A percentile compares a stretch with the other conserved stretches of the same genome.
These are phyloP conservation scores for Paracamarosporium sp. DNA, from an alignment of 2,329 filamentous ascomycete species.

Conservation along the genomic window DNA sequence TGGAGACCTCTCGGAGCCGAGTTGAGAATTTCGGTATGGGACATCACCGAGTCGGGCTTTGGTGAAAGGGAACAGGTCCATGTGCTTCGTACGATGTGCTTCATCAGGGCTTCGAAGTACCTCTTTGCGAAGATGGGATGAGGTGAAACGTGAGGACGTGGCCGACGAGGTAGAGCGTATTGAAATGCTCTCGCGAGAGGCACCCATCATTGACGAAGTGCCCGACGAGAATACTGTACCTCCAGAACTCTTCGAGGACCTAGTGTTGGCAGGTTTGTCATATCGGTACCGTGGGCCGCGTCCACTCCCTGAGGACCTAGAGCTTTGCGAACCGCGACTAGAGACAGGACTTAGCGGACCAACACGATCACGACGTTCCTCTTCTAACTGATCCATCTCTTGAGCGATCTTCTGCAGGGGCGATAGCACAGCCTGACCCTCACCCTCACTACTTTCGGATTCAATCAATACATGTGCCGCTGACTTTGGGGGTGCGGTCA, in stretches of 20 bases:
- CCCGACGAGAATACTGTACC: slow-evolving; percentile 74
- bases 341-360: slow-evolving; percentile 73
- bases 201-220: slow-evolving; percentile 58
- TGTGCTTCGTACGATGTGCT: slow-evolving; percentile 58
- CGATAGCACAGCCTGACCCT: slow-evolving; percentile 62
- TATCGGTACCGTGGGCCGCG: slow-evolving; percentile 54
- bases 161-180: slow-evolving; percentile 60
- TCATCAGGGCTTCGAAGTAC: slow-evolving; percentile 80
- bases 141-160: slow-evolving; percentile 53
- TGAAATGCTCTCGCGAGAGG: slow-evolving; percentile 63
- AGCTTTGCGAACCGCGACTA: slow-evolving; percentile 67
- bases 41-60: slow-evolving; percentile 82
- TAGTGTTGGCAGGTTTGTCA: slow-evolving; percentile 47
- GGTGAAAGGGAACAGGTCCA: slow-evolving; percentile 87
- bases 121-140: slow-evolving; percentile 81
- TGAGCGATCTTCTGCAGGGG: slow-evolving; percentile 77
- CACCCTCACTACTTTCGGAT: slow-evolving; percentile 75
- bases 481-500: slow-evolving; percentile 38
- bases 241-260: slow-evolving; percentile 40
- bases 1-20: slow-evolving; percentile 53
- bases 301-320: slow-evolving; percentile 60
- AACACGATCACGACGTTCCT: slow-evolving; percentile 66
- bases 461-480: slow-evolving; percentile 47
- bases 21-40: slow-evolving; percentile 75
- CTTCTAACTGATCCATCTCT: slow-evolving; percentile 70